These are phyloP conservation scores for Asterionellopsis glacialis DNA, from an alignment of 108 stramenopile species.

Conservation along the genomic window DNA sequence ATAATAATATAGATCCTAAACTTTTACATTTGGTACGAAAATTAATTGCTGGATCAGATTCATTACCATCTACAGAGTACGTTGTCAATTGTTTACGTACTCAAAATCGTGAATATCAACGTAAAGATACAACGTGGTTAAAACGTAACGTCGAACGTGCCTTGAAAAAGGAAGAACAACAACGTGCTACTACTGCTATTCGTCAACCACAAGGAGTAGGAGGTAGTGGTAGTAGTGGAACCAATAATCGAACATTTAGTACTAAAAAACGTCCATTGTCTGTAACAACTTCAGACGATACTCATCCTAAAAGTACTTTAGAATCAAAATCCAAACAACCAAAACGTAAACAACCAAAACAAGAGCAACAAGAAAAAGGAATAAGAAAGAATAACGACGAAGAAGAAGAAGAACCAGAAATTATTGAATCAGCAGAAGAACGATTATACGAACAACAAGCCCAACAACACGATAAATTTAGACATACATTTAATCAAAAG, in stretches of 20 bases:
- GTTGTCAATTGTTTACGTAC: constrained; percentile 26
- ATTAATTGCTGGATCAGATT: constrained; percentile 8
- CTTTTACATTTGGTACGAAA: constrained; percentile 44
- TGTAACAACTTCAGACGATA: not conserved
- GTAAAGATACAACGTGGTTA: constrained; percentile 48
- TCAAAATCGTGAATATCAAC: constrained; percentile 66
- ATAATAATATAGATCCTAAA: constrained; percentile 27
- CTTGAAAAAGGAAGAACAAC: constrained; percentile 7
- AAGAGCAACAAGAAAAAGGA: too few species aligned
- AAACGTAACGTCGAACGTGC: constrained; percentile 43
- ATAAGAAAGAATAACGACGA: constrained; percentile 1
- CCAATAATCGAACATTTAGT: too few species aligned
- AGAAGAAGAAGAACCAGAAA: constrained; percentile 1
- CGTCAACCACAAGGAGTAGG: too few species aligned
- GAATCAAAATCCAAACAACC: not conserved
- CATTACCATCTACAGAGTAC: constrained; percentile 23
- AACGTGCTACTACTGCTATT: too few species aligned
- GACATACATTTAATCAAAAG: constrained; percentile 5
- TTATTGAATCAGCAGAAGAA: constrained; percentile 6
- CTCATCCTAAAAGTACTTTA: constrained; percentile 18
- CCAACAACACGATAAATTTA: constrained; percentile 22
- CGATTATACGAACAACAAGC: constrained; percentile 44
- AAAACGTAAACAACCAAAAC: too few species aligned
- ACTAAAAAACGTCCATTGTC: too few species aligned
- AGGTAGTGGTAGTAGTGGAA: too few species aligned